phyloP scores from a whole-genome alignment of 306 rosid species.

The Medicago arabica region DNA sequence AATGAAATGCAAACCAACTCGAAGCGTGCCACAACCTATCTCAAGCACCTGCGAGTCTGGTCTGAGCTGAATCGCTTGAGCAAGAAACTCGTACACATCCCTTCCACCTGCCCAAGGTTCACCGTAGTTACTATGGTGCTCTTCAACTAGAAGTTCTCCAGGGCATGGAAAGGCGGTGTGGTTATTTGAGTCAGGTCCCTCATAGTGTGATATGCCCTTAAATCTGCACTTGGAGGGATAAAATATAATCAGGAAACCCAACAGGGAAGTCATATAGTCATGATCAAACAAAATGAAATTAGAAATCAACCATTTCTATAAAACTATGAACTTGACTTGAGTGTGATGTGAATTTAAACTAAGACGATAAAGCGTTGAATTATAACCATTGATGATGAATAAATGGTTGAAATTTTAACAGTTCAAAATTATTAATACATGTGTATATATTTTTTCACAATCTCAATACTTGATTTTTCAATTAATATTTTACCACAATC shows the following conservation, averaged over 20 bases:
- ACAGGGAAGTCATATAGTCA: constrained; percentile 4
- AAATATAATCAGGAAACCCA: constrained; percentile 21
- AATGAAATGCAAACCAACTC: constrained; percentile 91
- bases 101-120: constrained; percentile 99
- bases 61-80: constrained; percentile 61
- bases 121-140: constrained; percentile 95
- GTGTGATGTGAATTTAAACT: background rate
- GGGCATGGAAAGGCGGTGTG: constrained; percentile 91
- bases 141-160: constrained; percentile 85
- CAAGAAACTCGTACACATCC: constrained; percentile 87
- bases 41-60: constrained; percentile 71
- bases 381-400: background rate
- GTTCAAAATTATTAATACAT: background rate
- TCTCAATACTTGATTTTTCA: constrained; percentile 1
- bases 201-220: constrained; percentile 93
- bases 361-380: background rate
- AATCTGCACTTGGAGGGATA: constrained; percentile 47
- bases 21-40: constrained; percentile 95
- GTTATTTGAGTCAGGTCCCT: constrained; percentile 59
- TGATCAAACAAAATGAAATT: constrained; percentile 23
- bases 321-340: background rate
- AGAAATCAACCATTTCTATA: constrained; percentile 15
- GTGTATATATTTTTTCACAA: background rate
- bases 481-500: background rate
- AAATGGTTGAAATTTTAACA: too few species aligned